phyloP scores from a whole-genome alignment of 441 rosid species.

The Brassica balearica region DNA sequence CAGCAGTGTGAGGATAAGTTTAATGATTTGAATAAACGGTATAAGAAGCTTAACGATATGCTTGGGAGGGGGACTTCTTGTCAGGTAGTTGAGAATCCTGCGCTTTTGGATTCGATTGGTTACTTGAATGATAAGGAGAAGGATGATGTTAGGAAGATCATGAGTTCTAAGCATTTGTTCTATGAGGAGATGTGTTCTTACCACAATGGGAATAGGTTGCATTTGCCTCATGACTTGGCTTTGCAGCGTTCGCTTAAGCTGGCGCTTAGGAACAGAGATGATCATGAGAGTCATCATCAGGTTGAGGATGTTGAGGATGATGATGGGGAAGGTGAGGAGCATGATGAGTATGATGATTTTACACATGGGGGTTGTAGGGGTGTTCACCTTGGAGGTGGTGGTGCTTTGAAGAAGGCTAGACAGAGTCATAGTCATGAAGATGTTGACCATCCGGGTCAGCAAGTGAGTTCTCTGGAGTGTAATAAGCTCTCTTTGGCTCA shows the following conservation, averaged over 20 bases:
- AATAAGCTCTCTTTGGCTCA: constrained; percentile 50
- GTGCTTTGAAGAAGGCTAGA: constrained; percentile 65
- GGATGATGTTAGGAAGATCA: constrained; percentile 84
- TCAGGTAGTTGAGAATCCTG: constrained; percentile 87
- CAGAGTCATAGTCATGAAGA: constrained; percentile 63
- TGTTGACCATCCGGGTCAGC: constrained; percentile 52
- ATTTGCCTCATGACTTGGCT: constrained; percentile 85
- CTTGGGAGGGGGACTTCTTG: constrained; percentile 92
- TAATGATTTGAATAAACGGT: constrained; percentile 89
- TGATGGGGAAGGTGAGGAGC: constrained; percentile 74
- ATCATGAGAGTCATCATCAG: constrained; percentile 47
- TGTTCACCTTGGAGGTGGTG: constrained; percentile 38
- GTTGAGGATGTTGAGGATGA: constrained; percentile 78
- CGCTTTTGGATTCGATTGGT: constrained; percentile 74
- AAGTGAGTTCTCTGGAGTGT: constrained; percentile 51
- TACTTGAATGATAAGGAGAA: constrained; percentile 79
- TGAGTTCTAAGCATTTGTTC: constrained; percentile 89
- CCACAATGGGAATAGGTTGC: constrained; percentile 83
- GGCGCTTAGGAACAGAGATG: constrained; percentile 83
- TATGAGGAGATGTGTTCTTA: constrained; percentile 98
- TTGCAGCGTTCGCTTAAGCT: constrained; percentile 76
- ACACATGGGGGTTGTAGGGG: constrained; percentile 55
- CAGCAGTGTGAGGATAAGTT: constrained; percentile 98
- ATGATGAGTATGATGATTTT: constrained; percentile 58
- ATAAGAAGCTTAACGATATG: constrained; percentile 90